A percentile compares a stretch with the other conserved stretches of the same genome.
Evolutionary conservation across 495 filamentous ascomycete species (phyloP).

Genomic region (Cryomyces antarcticus): DNA sequence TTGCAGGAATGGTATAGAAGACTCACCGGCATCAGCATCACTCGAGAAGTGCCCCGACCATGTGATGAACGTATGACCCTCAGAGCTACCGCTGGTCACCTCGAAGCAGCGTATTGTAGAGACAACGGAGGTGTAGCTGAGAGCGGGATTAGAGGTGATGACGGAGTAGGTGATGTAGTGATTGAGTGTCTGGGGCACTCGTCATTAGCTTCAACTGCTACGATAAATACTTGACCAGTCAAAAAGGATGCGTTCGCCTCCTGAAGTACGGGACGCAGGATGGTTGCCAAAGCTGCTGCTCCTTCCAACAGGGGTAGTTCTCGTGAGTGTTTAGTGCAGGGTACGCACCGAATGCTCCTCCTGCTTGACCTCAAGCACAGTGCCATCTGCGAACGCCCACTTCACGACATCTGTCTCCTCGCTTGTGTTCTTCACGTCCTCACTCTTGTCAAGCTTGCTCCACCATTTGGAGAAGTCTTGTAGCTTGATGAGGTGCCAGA

Average conservation of each 20-base stretch:
- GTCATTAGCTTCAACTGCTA: not conserved
- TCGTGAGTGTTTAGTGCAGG: not conserved
- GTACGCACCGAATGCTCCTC: constrained; percentile 43
- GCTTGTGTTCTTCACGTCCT: constrained; percentile 30
- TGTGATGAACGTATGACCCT: constrained; percentile 38
- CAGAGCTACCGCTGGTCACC: constrained; percentile 36
- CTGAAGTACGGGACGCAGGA: not conserved
- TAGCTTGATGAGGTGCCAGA: constrained; percentile 52
- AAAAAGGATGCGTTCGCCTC: not conserved
- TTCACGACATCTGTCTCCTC: constrained; percentile 40
- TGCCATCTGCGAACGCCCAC: constrained; percentile 47
- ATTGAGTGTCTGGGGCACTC: constrained; percentile 30
- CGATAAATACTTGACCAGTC: not conserved
- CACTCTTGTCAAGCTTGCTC: constrained; percentile 30
- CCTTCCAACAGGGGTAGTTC: too few relatives aligned
- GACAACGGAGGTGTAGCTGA: constrained; percentile 38
- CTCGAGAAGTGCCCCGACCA: constrained; percentile 47
- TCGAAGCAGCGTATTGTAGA: constrained; percentile 40
- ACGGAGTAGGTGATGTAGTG: constrained; percentile 51
- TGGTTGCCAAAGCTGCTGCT: too few relatives aligned
- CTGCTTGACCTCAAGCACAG: constrained; percentile 43
- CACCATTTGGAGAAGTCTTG: constrained; percentile 40
- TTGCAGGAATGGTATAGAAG: too few relatives aligned
- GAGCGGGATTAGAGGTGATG: constrained; percentile 37
- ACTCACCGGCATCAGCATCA: constrained; percentile 45